A percentile compares a stretch with the other conserved stretches of the same genome.
These are phyloP conservation scores for Zygoascus ofunaensis DNA, from an alignment of 805 yeast genomes.

Conservation along the genomic window DNA sequence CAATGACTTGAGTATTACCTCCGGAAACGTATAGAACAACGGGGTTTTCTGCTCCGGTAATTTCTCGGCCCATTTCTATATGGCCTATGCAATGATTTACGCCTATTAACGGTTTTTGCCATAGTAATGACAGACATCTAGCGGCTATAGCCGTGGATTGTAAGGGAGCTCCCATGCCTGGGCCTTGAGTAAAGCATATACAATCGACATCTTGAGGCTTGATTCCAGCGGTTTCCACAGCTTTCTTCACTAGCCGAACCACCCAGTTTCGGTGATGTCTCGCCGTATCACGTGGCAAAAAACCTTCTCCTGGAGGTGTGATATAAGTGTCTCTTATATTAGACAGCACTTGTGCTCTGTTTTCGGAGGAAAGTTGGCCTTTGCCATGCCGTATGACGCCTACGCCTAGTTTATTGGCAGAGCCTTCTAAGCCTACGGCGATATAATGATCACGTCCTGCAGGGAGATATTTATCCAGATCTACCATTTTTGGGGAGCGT, in stretches of 20 bases:
- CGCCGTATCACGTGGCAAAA: slow-evolving; percentile 92
- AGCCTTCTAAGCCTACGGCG: slow-evolving; percentile 91
- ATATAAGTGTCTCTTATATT: slow-evolving; percentile 91
- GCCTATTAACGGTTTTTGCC: slow-evolving; percentile 81
- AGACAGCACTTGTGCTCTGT: slow-evolving; percentile 69
- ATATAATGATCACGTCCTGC: slow-evolving; percentile 35
- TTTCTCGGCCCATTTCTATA: slow-evolving; percentile 98
- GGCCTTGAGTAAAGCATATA: slow-evolving; percentile 94
- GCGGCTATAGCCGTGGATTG: slow-evolving; percentile 92
- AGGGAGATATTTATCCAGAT: slow-evolving; percentile 38
- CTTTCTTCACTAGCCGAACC: slow-evolving; percentile 58
- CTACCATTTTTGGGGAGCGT: slow-evolving; percentile 15
- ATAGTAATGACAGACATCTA: slow-evolving; percentile 67
- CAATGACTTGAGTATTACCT: slow-evolving; percentile 97
- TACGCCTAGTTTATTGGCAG: slow-evolving; percentile 93
- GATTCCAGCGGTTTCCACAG: slow-evolving; percentile 51
- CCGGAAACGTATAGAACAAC: slow-evolving; percentile 96
- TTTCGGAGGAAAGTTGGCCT: slow-evolving; percentile 47
- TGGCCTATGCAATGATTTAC: slow-evolving; percentile 98
- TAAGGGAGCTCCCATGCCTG: slow-evolving; percentile 99
- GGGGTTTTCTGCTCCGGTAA: slow-evolving; percentile 96
- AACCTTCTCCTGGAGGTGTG: slow-evolving; percentile 98
- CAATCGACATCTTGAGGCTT: slow-evolving; percentile 40
- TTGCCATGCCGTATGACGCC: slow-evolving; percentile 74
- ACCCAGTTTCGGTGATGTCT: slow-evolving; percentile 95